phyloP scores from a whole-genome alignment of 2,329 filamentous ascomycete genomes.

The Colletotrichum acutatum region DNA sequence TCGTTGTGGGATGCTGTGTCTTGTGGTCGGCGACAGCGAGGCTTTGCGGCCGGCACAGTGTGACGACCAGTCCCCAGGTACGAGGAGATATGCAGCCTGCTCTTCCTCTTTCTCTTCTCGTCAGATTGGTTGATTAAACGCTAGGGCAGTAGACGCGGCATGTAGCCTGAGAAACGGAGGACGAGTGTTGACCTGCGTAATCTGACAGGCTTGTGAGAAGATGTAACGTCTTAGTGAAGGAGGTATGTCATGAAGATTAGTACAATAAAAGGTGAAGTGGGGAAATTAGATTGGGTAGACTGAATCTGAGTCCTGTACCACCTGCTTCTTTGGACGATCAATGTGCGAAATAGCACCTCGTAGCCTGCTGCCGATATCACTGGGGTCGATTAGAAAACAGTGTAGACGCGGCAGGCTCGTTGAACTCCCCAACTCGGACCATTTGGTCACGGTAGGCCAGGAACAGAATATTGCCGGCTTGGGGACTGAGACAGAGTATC shows the following conservation, averaged over 20 bases:
- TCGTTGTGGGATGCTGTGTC: neutral
- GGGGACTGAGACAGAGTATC: neutral
- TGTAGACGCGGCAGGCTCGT: neutral
- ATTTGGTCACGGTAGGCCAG: neutral
- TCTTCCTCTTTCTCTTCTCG: neutral
- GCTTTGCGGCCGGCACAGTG: neutral
- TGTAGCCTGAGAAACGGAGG: neutral
- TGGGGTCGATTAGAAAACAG: too few relatives aligned
- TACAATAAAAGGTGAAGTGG: neutral
- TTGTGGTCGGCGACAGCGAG: neutral
- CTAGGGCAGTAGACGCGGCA: slow-evolving; percentile 5
- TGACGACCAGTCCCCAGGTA: neutral
- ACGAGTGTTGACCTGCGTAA: neutral
- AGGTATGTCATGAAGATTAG: neutral
- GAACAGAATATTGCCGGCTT: neutral
- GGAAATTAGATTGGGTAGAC: neutral
- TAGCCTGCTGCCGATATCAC: slow-evolving; percentile 1
- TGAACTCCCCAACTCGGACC: neutral
- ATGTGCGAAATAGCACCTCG: neutral
- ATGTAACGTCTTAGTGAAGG: neutral
- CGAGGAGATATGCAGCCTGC: neutral
- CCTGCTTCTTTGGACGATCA: slow-evolving; percentile 1
- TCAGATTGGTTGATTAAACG: slow-evolving; percentile 18
- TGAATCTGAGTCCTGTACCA: neutral
- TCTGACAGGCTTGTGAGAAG: neutral